phyloP scores from a whole-genome alignment of 768 basidiomycete species.

The Clathrus columnatus region DNA sequence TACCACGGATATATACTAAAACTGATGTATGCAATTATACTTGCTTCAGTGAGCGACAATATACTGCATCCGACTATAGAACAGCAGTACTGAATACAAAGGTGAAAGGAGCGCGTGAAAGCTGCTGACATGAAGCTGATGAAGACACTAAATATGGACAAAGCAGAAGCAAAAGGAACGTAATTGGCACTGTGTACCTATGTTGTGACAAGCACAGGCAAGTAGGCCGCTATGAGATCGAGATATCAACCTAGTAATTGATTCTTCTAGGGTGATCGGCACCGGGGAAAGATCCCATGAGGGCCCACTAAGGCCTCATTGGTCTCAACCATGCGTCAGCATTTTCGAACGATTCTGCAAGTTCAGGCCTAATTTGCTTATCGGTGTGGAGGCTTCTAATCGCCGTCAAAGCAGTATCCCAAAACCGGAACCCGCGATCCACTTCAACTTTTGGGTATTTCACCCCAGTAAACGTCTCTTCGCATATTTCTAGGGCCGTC shows the following conservation, averaged over 20 bases:
- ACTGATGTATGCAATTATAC: neutral
- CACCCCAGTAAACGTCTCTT: conserved; percentile 90
- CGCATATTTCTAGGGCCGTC: conserved; percentile 84
- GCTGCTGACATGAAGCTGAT: neutral
- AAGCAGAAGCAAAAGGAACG: no score
- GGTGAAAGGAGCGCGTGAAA: no score
- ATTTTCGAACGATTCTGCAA: conserved; percentile 93
- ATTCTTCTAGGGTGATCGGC: no score
- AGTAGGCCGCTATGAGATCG: neutral
- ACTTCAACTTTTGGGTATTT: conserved; percentile 83
- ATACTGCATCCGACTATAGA: neutral
- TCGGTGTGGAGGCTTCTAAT: conserved; percentile 86
- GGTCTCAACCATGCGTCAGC: conserved; percentile 92
- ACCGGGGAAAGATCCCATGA: neutral
- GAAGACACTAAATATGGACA: neutral
- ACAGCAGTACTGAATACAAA: neutral
- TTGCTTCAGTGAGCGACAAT: neutral
- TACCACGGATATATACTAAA: neutral
- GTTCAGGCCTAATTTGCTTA: conserved; percentile 68
- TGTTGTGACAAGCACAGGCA: neutral
- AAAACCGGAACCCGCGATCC: conserved; percentile 95
- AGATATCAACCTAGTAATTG: neutral
- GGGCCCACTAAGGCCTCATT: conserved; percentile 62
- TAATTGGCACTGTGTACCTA: no score
- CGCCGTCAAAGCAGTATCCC: conserved; percentile 87